Percentiles rank a stretch among this genome's conserved stretches.
Evolutionary conservation across 2,329 filamentous ascomycete genomes (phyloP).

Genomic region (Cadophora sp.): DNA sequence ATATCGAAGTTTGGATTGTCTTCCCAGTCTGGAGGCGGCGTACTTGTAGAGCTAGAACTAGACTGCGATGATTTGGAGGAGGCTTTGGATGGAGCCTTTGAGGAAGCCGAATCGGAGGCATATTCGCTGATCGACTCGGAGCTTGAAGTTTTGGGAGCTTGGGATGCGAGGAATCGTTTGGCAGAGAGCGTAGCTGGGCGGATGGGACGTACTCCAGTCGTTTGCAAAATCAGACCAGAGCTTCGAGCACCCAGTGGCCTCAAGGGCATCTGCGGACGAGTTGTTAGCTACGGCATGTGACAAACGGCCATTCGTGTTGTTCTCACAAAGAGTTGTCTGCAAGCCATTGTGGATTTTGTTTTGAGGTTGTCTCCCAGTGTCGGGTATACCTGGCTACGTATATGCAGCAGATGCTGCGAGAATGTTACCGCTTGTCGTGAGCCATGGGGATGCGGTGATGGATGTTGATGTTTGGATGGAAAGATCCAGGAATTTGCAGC

Average conservation of each 20-base stretch:
- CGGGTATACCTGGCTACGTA: not conserved
- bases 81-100: conserved; percentile 21
- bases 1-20: conserved; percentile 75
- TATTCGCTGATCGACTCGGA: conserved; percentile 23
- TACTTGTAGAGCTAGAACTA: conserved; percentile 28
- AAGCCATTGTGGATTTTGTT: conserved; percentile 37
- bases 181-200: not conserved
- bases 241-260: conserved; percentile 21
- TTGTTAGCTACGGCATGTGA: conserved; percentile 31
- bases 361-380: conserved; percentile 10
- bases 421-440: conserved; percentile 38
- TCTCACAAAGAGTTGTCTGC: conserved; percentile 38
- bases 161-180: conserved; percentile 27
- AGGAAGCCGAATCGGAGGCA: conserved; percentile 30
- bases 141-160: conserved; percentile 29
- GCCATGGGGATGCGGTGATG: conserved; percentile 36
- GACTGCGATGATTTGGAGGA: conserved; percentile 23
- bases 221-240: not conserved
- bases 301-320: conserved; percentile 6
- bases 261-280: conserved; percentile 23
- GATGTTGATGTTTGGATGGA: conserved; percentile 12
- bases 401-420: conserved; percentile 44
- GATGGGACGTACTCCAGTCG: conserved; percentile 14
- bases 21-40: conserved; percentile 64
- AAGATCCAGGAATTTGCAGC: conserved; percentile 17